Conservation (phyloP, 768 basidiomycete species). For the Fistulinella prunicolor region DNA sequence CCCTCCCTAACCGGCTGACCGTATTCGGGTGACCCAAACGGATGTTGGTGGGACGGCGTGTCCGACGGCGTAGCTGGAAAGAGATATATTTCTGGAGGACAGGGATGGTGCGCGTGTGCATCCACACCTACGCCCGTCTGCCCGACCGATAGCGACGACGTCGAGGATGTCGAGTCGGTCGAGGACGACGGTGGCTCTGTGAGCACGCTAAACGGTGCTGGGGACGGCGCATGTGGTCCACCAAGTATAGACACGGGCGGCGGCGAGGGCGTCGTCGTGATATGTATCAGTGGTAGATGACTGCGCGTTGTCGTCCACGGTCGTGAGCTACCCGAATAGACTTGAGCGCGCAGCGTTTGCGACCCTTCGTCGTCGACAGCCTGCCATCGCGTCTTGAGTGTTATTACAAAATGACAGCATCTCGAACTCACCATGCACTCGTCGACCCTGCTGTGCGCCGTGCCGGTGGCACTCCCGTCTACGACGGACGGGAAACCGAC, state of each 20-base stretch:
- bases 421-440: conserved; percentile 43
- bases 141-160: conserved; percentile 6
- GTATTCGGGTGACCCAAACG: conserved; percentile 1
- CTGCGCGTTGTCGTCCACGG: conserved; percentile 7
- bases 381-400: conserved; percentile 16
- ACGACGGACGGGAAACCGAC: conserved; percentile 8
- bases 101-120: neutral
- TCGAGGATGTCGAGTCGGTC: conserved; percentile 17
- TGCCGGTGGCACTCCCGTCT: neutral
- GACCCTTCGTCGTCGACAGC: conserved; percentile 25
- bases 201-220: conserved; percentile 27
- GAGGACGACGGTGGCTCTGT: conserved; percentile 23
- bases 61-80: conserved; percentile 29
- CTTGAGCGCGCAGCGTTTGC: conserved; percentile 10
- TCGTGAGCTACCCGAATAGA: conserved; percentile 11
- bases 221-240: conserved; percentile 12
- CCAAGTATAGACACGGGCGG: neutral
- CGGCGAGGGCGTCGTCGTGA: conserved; percentile 15
- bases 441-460: conserved; percentile 31
- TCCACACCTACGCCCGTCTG: no score
- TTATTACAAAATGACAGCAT: neutral
- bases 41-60: conserved; percentile 13
- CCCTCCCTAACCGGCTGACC: conserved; percentile 2
- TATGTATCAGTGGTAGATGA: conserved; percentile 28
- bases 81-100: conserved; percentile 29